phyloP scores from a whole-genome alignment of 805 yeast species.

The Kodamaea laetipori region DNA sequence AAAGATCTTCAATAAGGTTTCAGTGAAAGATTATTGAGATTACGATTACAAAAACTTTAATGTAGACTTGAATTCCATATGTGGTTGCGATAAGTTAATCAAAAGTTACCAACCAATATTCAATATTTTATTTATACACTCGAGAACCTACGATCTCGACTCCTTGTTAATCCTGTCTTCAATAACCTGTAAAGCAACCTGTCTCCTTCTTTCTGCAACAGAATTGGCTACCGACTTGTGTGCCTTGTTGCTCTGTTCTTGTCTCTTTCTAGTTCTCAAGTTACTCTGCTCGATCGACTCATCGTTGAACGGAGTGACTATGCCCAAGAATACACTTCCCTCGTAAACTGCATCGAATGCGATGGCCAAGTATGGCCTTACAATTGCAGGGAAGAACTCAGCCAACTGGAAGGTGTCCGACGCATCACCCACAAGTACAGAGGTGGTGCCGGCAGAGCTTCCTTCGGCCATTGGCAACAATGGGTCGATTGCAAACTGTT shows the following conservation, averaged over 20 bases:
- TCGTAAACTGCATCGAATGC: conserved; percentile 46
- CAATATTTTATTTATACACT: background rate
- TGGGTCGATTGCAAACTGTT: conserved; percentile 56
- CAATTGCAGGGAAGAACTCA: conserved; percentile 75
- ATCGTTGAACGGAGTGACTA: conserved; percentile 64
- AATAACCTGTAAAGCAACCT: conserved; percentile 71
- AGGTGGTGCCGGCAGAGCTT: conserved; percentile 22
- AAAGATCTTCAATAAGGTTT: too few relatives aligned
- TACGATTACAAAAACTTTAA: too few relatives aligned
- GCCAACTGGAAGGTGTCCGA: conserved; percentile 84
- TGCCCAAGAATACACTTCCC: conserved; percentile 41
- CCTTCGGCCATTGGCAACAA: conserved; percentile 50
- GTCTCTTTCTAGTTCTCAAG: conserved; percentile 66
- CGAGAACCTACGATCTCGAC: background rate
- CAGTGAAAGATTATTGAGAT: too few relatives aligned
- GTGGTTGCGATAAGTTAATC: too few relatives aligned
- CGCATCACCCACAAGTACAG: conserved; percentile 73
- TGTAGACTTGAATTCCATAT: too few relatives aligned
- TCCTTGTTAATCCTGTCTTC: conserved; percentile 58
- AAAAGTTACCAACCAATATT: background rate
- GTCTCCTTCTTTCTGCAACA: conserved; percentile 76
- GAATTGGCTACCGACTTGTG: conserved; percentile 42
- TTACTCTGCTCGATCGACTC: conserved; percentile 75
- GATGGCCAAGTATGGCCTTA: conserved; percentile 54
- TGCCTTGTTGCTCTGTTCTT: conserved; percentile 46